Evolutionary conservation across 2,329 filamentous ascomycete genomes (phyloP).

Genomic region (Cordyceps militaris): DNA sequence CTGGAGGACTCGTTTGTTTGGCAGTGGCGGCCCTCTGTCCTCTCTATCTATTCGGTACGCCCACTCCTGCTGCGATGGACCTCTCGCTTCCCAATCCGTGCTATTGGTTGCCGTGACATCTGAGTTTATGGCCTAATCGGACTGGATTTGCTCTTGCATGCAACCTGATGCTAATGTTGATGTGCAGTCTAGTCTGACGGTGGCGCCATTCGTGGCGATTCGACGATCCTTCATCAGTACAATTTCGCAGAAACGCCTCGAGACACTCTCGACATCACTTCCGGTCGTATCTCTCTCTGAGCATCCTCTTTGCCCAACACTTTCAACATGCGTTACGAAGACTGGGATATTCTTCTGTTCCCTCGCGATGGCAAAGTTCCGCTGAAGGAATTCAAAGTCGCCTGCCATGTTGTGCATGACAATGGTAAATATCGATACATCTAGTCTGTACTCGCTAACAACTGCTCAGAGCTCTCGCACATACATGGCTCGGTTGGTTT

Average conservation of each 20-base stretch:
- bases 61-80: neutral
- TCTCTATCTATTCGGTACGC: neutral
- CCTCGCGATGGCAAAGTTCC: constrained; percentile 59
- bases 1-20: neutral
- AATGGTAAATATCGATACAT: constrained; percentile 24
- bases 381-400: constrained; percentile 74
- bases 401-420: constrained; percentile 62
- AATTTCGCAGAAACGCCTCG: neutral
- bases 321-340: constrained; percentile 68
- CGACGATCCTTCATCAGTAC: neutral
- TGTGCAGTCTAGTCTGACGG: neutral
- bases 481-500: constrained; percentile 41
- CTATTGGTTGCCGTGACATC: neutral
- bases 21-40: neutral
- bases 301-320: neutral
- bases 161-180: neutral
- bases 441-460: neutral
- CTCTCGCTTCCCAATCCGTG: neutral
- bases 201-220: neutral
- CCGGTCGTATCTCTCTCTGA: neutral
- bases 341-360: constrained; percentile 83
- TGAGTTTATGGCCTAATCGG: neutral
- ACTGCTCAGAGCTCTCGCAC: constrained; percentile 44
- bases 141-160: neutral
- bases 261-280: neutral